Percentiles rank a stretch among this genome's conserved stretches.
Conservation (phyloP, 371 early-diverging fungal genomes). For the Zancudomyces culisetae region DNA sequence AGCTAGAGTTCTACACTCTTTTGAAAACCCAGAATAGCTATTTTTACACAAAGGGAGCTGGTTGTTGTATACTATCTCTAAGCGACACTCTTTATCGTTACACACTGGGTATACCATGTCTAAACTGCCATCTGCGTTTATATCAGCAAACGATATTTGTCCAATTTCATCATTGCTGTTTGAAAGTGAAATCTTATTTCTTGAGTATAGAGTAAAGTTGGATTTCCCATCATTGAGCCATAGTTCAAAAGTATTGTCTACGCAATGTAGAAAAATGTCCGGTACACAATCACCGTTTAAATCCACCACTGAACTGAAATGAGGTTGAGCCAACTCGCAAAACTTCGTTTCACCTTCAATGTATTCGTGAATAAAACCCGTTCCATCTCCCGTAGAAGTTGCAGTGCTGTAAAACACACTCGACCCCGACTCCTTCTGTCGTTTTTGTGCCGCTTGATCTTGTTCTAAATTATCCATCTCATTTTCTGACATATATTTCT, state of each 20-base stretch:
- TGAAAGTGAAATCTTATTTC: constrained; percentile 38
- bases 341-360: constrained; percentile 4
- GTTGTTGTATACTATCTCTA: constrained; percentile 64
- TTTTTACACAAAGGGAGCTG: constrained; percentile 59
- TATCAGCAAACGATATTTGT: constrained; percentile 70
- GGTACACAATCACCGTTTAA: constrained; percentile 80
- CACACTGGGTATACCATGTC: constrained; percentile 68
- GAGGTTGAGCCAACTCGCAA: constrained; percentile 52
- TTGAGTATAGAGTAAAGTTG: constrained; percentile 37
- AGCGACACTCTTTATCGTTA: constrained; percentile 28
- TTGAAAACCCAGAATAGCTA: no score
- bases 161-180: no score
- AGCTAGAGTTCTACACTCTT: constrained; percentile 44
- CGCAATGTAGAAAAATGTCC: constrained; percentile 71
- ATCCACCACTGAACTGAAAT: constrained; percentile 81
- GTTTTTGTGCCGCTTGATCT: background rate
- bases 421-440: background rate
- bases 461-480: background rate
- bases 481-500: constrained; percentile 10
- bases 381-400: background rate
- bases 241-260: constrained; percentile 36
- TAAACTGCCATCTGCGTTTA: constrained; percentile 75
- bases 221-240: constrained; percentile 41
- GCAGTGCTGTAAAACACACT: background rate
- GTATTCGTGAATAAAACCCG: constrained; percentile 8